phyloP scores from a whole-genome alignment of 148 eudicot species.

The Limonium bicolor region DNA sequence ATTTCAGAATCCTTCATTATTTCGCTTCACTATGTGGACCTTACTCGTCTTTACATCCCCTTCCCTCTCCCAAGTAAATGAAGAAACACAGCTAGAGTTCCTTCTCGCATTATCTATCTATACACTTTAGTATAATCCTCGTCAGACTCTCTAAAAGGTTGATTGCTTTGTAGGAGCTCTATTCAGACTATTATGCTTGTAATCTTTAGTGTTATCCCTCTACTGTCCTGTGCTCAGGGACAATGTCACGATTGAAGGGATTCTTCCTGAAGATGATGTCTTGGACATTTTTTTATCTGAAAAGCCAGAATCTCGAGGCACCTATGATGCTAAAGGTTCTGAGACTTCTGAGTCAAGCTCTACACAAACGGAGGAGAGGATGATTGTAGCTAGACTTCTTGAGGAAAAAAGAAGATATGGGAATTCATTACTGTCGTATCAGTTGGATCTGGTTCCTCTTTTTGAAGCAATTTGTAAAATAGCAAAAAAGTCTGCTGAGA shows the following conservation, averaged over 20 bases:
- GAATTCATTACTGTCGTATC: conserved; percentile 8
- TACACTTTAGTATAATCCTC: too few species aligned
- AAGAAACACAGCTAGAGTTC: too few species aligned
- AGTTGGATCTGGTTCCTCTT: conserved; percentile 24
- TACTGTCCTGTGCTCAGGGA: conserved; percentile 93
- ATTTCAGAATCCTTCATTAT: not conserved
- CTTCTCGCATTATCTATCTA: too few species aligned
- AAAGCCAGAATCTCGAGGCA: conserved; percentile 4
- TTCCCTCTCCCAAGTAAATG: too few species aligned
- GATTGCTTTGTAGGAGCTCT: not conserved
- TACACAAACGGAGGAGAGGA: conserved; percentile 2
- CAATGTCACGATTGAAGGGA: conserved; percentile 41
- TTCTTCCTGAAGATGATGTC: conserved; percentile 16
- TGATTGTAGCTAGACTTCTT: conserved; percentile 2
- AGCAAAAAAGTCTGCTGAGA: conserved; percentile 15
- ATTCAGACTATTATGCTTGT: conserved; percentile 31
- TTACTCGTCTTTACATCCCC: not conserved
- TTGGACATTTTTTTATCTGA: conserved; percentile 10
- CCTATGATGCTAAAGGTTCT: conserved; percentile 7
- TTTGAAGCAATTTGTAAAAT: conserved; percentile 30
- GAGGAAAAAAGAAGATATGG: conserved; percentile 3
- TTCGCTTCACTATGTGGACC: not conserved
- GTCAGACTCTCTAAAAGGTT: too few species aligned
- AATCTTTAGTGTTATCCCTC: conserved; percentile 64
- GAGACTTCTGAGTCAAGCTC: conserved; percentile 12